Percentiles rank a stretch among this genome's conserved stretches.
Conservation (phyloP, 768 basidiomycete species). For the Pholiota microspora region DNA sequence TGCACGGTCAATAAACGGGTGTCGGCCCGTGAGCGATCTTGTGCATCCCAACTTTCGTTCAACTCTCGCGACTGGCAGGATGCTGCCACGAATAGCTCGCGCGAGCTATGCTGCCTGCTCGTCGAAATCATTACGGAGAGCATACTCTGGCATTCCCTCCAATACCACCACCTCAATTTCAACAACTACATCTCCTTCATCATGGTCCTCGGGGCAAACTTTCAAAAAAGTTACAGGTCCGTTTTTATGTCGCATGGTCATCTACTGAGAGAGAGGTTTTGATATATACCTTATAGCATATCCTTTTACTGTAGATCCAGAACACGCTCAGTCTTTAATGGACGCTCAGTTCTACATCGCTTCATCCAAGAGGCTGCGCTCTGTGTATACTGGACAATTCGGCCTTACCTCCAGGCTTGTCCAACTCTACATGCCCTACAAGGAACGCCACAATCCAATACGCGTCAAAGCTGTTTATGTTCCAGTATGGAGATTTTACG, state of each 20-base stretch:
- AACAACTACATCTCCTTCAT: not conserved
- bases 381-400: too few relatives aligned
- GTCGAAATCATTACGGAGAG: not conserved
- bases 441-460: constrained; percentile 35
- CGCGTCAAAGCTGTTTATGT: constrained; percentile 56
- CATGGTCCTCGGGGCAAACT: not conserved
- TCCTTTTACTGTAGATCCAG: constrained; percentile 12
- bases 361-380: too few relatives aligned
- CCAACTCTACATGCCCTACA: not conserved
- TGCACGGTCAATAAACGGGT: constrained; percentile 11
- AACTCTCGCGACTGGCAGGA: too few relatives aligned
- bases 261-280: not conserved
- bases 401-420: not conserved
- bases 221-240: constrained; percentile 18
- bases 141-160: too few relatives aligned
- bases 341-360: not conserved
- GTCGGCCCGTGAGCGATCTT: too few relatives aligned
- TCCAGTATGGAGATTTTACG: constrained; percentile 56
- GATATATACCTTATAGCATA: constrained; percentile 8
- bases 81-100: too few relatives aligned
- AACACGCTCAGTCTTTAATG: constrained; percentile 12
- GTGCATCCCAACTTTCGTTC: too few relatives aligned
- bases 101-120: too few relatives aligned
- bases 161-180: constrained; percentile 2
- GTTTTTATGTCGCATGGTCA: too few relatives aligned